Conservation (phyloP, 148 eudicot genomes). For the Camellia granthamiana region DNA sequence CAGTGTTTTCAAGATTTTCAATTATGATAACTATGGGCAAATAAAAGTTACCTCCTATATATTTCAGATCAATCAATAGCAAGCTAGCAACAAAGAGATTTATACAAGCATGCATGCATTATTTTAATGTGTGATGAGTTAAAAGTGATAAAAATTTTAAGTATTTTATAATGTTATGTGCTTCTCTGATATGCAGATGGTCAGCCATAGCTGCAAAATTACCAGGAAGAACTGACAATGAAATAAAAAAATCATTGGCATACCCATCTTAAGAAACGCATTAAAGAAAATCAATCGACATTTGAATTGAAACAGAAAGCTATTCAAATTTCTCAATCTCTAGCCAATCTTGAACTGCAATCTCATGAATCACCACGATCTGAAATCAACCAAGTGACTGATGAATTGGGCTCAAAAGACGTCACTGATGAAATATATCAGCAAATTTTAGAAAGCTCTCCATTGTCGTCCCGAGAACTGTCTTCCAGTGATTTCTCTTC, state of each 20-base stretch:
- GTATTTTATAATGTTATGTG: neutral
- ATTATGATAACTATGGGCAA: no score
- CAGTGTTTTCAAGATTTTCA: no score
- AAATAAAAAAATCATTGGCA: slow-evolving; percentile 36
- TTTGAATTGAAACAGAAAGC: no score
- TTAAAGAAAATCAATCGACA: no score
- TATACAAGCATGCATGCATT: no score
- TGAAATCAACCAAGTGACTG: neutral
- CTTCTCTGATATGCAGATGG: slow-evolving; percentile 25
- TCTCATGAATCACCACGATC: neutral
- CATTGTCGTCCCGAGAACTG: neutral
- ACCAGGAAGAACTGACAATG: slow-evolving; percentile 37
- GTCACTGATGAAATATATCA: neutral
- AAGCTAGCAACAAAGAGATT: no score
- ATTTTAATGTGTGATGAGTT: neutral
- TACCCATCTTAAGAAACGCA: slow-evolving; percentile 27
- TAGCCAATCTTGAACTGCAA: neutral
- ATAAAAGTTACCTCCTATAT: no score
- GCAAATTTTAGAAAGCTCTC: neutral
- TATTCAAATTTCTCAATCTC: no score
- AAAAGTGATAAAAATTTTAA: neutral
- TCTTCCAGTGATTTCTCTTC: slow-evolving; percentile 2
- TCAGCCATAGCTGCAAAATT: slow-evolving; percentile 26
- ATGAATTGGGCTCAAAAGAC: neutral
- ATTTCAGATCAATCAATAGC: no score